Evolutionary conservation across 352 stramenopile species (phyloP), one percentile per base, ranked within the genome.

Genomic region (Globisporangium megalacanthum): DNA sequence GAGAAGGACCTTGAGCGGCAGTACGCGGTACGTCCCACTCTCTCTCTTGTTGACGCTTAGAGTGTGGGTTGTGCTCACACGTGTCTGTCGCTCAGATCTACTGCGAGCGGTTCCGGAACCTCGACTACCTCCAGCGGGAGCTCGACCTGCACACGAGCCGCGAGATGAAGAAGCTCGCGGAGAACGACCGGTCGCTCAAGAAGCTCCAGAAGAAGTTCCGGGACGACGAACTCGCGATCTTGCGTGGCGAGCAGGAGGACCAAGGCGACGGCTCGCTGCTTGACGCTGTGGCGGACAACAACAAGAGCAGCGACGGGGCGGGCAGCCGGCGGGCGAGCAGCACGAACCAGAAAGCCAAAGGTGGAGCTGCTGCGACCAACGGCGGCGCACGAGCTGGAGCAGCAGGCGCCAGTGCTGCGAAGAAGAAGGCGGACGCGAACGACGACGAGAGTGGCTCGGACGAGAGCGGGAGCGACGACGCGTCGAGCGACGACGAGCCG

Each of bases 81-180:
- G 36, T 2, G 54, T 8, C 6, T 4, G 17, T 17, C 19, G 2
- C 45, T 10, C 49, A 83, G 71, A 76, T 93, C 49, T 98, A 97
- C 68, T 94, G 96, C 60, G 89, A 97, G 61, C 82, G 91, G 4
- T 97, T 97, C 65, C 85, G 96, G 35, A 99, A 99, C 68, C 68
- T 99, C 22, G 94, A 99, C 75, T 99, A 98, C 69, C 57, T 99
- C 55, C 90, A 98, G 77, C 78, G 87, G 22, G 91, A 98, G 61
- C 71, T 99, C 53, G 82, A 97, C 56, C 60, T 94, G 41, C 91
- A 96, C 70, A 92, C 88, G 52, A 83, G 72, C 15, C 72, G 83
- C 9, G 88, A 96, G 66, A 75, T 93, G 61, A 94, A 94, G 64
- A 88, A 93, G 56, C 66, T 95, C 1, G 84, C 88, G 0, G 87